Evolutionary conservation across 164 flowering plant genomes (phyloP).

Genomic region (Aristolochia contorta): DNA sequence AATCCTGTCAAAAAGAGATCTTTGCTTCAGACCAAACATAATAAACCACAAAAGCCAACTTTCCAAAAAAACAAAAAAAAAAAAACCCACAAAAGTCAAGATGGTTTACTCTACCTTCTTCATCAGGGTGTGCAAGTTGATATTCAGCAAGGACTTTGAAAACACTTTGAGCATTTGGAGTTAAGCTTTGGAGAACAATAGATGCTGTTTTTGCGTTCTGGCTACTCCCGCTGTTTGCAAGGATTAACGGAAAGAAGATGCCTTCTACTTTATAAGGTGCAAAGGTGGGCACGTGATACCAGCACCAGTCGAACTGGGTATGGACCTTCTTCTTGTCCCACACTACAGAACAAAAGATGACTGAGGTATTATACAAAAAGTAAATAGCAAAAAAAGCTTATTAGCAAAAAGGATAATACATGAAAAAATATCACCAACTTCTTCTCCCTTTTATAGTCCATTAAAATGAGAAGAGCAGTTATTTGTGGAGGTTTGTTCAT

Average conservation of each 20-base stretch:
- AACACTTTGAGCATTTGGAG: constrained; percentile 94
- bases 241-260: constrained; percentile 66
- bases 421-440: too few species aligned
- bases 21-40: not conserved
- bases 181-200: constrained; percentile 88
- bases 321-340: constrained; percentile 99
- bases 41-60: too few species aligned
- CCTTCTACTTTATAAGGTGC: constrained; percentile 85
- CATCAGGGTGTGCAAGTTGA: constrained; percentile 74
- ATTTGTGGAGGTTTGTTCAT: too few species aligned
- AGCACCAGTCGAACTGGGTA: constrained; percentile 91
- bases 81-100: not conserved
- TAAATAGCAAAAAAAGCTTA: not conserved
- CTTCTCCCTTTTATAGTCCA: too few species aligned
- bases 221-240: constrained; percentile 49
- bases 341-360: constrained; percentile 29
- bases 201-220: constrained; percentile 85
- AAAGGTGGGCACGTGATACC: constrained; percentile 91
- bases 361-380: not conserved
- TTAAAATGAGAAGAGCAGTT: too few species aligned
- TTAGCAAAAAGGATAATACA: too few species aligned
- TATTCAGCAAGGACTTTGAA: constrained; percentile 83
- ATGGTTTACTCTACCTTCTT: constrained; percentile 45
- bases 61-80: too few species aligned
- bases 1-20: constrained; percentile 43